phyloP scores from a whole-genome alignment of 495 filamentous ascomycete species.

The Aspergillus ellipticus region DNA sequence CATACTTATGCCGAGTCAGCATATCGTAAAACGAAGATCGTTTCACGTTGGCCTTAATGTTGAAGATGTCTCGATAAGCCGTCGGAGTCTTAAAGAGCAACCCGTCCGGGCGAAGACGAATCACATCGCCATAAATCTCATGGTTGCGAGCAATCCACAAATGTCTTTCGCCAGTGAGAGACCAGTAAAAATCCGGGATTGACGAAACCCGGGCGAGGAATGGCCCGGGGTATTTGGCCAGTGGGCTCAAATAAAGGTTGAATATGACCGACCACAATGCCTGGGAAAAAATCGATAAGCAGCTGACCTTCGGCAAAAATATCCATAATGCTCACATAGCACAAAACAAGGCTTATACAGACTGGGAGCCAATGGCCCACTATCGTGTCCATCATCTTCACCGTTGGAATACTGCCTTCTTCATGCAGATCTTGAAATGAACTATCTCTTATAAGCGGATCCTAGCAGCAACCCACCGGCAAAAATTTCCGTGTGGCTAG shows the following conservation, averaged over 20 bases:
- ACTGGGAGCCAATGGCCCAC: constrained; percentile 3
- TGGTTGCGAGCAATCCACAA: constrained; percentile 9
- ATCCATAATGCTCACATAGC: too few relatives aligned
- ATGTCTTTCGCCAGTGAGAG: constrained; percentile 2
- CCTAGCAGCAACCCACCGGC: too few relatives aligned
- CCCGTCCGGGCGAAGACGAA: constrained; percentile 8
- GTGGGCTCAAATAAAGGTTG: constrained; percentile 6
- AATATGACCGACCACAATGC: constrained; percentile 1
- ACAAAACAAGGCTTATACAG: not conserved
- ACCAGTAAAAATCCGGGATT: constrained; percentile 4
- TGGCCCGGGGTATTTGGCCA: constrained; percentile 8
- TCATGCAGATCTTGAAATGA: too few relatives aligned
- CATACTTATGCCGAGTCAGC: constrained; percentile 3
- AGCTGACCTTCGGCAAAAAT: not conserved
- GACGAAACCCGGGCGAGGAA: constrained; percentile 3
- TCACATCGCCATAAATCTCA: constrained; percentile 5
- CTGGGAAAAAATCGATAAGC: not conserved
- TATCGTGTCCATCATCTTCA: not conserved
- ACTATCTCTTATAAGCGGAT: not conserved
- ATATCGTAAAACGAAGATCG: constrained; percentile 11
- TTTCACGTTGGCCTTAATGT: constrained; percentile 11
- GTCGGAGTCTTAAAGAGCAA: constrained; percentile 6
- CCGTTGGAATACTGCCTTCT: too few relatives aligned
- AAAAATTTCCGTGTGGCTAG: too few relatives aligned
- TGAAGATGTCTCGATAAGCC: constrained; percentile 9